A percentile compares a stretch with the other conserved stretches of the same genome.
These are phyloP conservation scores for barrel medic (Medicago truncatula) DNA, from an alignment of 306 rosid species.

Conservation along the genomic window DNA sequence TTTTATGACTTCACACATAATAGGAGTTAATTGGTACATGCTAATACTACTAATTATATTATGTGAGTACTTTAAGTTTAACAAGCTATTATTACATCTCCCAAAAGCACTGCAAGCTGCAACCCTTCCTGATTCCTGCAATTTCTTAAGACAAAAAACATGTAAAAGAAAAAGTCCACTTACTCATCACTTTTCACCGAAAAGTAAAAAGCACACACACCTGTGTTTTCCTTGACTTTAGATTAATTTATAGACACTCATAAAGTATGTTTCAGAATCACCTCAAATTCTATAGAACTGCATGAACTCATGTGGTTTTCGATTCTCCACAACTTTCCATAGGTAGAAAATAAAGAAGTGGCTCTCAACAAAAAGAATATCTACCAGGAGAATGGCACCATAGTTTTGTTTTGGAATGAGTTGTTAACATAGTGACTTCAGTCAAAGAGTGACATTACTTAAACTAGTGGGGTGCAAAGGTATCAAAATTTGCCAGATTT, in stretches of 20 bases:
- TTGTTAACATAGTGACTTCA: slow-evolving; percentile 29
- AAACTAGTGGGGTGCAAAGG: slow-evolving; percentile 38
- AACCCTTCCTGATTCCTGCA: slow-evolving; percentile 63
- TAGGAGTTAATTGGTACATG: background rate
- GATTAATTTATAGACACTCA: slow-evolving; percentile 54
- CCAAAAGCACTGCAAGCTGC: slow-evolving; percentile 67
- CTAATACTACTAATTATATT: background rate
- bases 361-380: slow-evolving; percentile 50
- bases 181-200: slow-evolving; percentile 80
- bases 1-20: background rate
- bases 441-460: slow-evolving; percentile 39
- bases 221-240: slow-evolving; percentile 67
- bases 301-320: slow-evolving; percentile 70
- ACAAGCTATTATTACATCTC: slow-evolving; percentile 70
- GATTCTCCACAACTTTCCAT: slow-evolving; percentile 48
- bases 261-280: slow-evolving; percentile 58
- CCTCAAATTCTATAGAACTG: slow-evolving; percentile 48
- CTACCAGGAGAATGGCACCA: slow-evolving; percentile 38
- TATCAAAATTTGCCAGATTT: slow-evolving; percentile 41
- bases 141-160: slow-evolving; percentile 50
- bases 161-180: slow-evolving; percentile 44
- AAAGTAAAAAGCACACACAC: slow-evolving; percentile 65
- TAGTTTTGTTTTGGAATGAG: slow-evolving; percentile 14
- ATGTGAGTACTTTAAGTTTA: slow-evolving; percentile 15
- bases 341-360: slow-evolving; percentile 43